phyloP scores from a whole-genome alignment of 257 asterid genomes.

The Plantago elongata region DNA sequence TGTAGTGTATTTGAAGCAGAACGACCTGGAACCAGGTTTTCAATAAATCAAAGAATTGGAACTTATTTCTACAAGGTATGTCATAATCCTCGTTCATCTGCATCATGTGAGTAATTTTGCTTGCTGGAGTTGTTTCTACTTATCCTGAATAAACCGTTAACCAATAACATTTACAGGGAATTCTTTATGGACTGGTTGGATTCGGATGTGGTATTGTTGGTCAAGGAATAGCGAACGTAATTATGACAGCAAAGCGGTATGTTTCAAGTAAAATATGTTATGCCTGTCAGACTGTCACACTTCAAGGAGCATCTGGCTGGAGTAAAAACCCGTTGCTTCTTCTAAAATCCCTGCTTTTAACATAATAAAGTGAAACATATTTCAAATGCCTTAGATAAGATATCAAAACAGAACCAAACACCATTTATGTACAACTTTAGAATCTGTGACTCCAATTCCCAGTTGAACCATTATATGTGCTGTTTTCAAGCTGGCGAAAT shows the following conservation, averaged over 20 bases:
- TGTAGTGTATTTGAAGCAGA: slow-evolving; percentile 94
- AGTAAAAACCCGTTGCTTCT: no score
- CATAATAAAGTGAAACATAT: no score
- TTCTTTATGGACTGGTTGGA: slow-evolving; percentile 85
- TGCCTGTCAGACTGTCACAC: no score
- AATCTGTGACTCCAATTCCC: no score
- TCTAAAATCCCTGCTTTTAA: no score
- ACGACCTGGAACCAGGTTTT: slow-evolving; percentile 76
- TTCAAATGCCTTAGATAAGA: no score
- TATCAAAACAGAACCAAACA: no score
- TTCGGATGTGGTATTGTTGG: slow-evolving; percentile 95
- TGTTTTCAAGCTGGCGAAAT: no score
- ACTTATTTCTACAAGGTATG: slow-evolving; percentile 84
- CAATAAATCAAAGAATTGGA: slow-evolving; percentile 73
- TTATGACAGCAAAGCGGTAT: slow-evolving; percentile 94
- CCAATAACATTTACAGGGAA: slow-evolving; percentile 50
- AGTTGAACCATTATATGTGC: no score
- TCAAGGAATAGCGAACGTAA: slow-evolving; percentile 92
- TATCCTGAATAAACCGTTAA: neutral
- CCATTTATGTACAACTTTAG: no score
- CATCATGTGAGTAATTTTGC: neutral
- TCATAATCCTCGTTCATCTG: neutral
- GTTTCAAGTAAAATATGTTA: slow-evolving; percentile 15
- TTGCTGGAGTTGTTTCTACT: neutral
- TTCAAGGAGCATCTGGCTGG: no score